Conservation (phyloP, 2,329 filamentous ascomycete species). For the Botrytis fabae region DNA sequence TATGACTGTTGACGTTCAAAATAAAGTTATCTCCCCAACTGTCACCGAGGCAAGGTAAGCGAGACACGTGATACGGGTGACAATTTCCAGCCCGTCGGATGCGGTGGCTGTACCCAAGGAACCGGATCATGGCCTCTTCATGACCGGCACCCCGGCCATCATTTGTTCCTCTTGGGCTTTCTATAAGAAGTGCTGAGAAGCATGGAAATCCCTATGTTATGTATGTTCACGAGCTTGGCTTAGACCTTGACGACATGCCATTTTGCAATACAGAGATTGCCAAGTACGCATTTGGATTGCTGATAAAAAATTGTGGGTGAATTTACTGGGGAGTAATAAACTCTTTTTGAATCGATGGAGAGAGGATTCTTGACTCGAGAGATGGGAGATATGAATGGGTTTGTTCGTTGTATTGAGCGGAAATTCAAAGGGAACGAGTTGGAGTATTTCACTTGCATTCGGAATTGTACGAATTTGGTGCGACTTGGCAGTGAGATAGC, state of each 20-base stretch:
- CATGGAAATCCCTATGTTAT: neutral
- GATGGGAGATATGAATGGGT: neutral
- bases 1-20: neutral
- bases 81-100: neutral
- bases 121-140: neutral
- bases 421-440: neutral
- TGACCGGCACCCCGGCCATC: neutral
- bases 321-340: neutral
- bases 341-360: accelerated
- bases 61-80: conserved; percentile 7
- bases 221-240: neutral
- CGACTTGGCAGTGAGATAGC: neutral
- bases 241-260: neutral
- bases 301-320: neutral
- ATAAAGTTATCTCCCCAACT: neutral
- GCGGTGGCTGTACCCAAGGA: neutral
- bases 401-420: neutral
- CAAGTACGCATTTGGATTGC: neutral
- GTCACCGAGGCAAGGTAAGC: neutral
- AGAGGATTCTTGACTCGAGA: neutral
- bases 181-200: neutral
- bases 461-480: neutral
- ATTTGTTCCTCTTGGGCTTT: neutral
- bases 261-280: neutral
- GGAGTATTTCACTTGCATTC: neutral